Conservation (phyloP, 2,329 filamentous ascomycete genomes). For the Xylaria sp. region DNA sequence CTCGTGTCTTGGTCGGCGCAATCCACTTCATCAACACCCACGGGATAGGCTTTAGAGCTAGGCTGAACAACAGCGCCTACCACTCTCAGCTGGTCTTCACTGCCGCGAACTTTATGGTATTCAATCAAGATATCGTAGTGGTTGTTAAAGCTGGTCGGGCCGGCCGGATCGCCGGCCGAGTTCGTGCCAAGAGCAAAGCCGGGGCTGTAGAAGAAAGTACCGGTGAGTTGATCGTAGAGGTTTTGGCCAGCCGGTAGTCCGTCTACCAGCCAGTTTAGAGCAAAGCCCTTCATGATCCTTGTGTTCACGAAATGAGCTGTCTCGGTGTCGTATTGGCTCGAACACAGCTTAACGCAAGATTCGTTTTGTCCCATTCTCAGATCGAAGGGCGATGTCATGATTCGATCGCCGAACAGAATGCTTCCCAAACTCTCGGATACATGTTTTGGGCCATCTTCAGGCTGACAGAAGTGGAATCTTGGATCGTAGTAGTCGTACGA, state of each 20-base stretch:
- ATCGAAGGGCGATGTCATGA: slow-evolving; percentile 93
- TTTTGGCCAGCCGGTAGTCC: slow-evolving; percentile 86
- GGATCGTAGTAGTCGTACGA: slow-evolving; percentile 95
- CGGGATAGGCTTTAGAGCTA: slow-evolving; percentile 58
- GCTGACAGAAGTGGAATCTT: slow-evolving; percentile 81
- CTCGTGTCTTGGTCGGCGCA: slow-evolving; percentile 56
- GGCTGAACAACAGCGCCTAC: slow-evolving; percentile 90
- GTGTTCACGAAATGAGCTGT: slow-evolving; percentile 75
- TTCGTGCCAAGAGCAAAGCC: slow-evolving; percentile 74
- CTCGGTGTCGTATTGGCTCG: slow-evolving; percentile 55
- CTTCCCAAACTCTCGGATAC: slow-evolving; percentile 88
- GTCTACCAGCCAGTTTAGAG: slow-evolving; percentile 93
- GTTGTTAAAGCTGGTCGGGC: slow-evolving; percentile 70
- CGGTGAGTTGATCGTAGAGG: slow-evolving; percentile 68
- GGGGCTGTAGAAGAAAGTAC: slow-evolving; percentile 79
- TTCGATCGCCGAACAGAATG: slow-evolving; percentile 94
- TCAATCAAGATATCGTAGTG: slow-evolving; percentile 94
- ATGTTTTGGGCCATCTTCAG: slow-evolving; percentile 68
- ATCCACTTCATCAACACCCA: slow-evolving; percentile 46
- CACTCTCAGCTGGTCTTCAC: slow-evolving; percentile 69
- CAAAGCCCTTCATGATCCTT: slow-evolving; percentile 79
- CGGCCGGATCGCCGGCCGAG: slow-evolving; percentile 42
- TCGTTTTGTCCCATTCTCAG: slow-evolving; percentile 83
- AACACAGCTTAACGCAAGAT: slow-evolving; percentile 77
- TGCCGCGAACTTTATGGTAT: slow-evolving; percentile 72